Conservation (phyloP, 495 filamentous ascomycete species). For the Penicillium taxi region DNA sequence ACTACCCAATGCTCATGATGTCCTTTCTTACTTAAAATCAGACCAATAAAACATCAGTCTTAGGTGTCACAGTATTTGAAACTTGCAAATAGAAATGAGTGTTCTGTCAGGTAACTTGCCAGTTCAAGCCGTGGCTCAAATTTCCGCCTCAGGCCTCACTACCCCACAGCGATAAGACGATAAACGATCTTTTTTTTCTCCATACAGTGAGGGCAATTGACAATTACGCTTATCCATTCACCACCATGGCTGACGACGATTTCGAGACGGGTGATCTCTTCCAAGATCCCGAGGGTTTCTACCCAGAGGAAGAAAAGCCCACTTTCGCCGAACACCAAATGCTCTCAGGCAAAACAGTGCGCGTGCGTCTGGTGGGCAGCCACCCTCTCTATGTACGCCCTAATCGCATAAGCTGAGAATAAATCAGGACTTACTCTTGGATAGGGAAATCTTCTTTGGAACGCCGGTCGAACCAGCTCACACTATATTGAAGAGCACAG, state of each 20-base stretch:
- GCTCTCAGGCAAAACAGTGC: constrained; percentile 55
- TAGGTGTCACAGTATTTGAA: no score
- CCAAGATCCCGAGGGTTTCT: constrained; percentile 70
- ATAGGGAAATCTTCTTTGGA: constrained; percentile 84
- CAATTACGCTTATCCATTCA: neutral
- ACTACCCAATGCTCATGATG: no score
- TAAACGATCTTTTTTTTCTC: neutral
- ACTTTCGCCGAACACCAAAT: constrained; percentile 63
- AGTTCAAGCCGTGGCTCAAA: no score
- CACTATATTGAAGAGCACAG: constrained; percentile 65
- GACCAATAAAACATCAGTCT: no score
- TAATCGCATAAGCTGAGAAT: neutral
- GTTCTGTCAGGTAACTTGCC: no score
- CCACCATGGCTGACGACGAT: constrained; percentile 30
- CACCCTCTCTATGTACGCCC: constrained; percentile 73
- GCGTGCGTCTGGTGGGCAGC: constrained; percentile 76
- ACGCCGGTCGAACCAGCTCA: constrained; percentile 68
- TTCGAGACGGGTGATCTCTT: constrained; percentile 53
- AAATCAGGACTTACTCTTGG: neutral
- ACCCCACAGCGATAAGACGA: neutral
- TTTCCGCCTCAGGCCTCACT: neutral
- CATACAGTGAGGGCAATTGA: neutral
- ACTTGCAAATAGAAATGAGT: no score
- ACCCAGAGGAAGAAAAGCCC: constrained; percentile 58
- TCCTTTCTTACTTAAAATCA: no score